Evolutionary conservation across 2,329 filamentous ascomycete genomes (phyloP), one percentile per base, ranked within the genome.

Genomic region (Paraconiothyrium brasiliense): DNA sequence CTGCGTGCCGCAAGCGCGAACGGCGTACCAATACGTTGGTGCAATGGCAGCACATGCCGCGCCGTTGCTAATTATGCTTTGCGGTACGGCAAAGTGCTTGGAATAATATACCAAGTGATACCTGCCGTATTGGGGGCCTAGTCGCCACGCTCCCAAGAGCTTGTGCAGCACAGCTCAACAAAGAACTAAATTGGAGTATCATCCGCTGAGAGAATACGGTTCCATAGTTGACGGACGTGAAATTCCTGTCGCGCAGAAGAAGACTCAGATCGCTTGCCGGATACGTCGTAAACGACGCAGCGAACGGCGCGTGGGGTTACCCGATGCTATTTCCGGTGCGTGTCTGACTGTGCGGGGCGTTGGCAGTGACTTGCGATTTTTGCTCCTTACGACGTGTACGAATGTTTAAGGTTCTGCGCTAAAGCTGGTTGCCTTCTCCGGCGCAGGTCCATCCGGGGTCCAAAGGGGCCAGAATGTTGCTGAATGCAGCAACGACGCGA

Each of bases 371-470:
- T 35, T 20, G 41, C 16, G 41, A 22, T 20, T n/a, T 63, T 30
- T 55, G 24, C 46, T 13, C 22, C 34, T n/a, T 24, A 46, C 27
- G 59, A 59, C 57, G 47, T 50, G 27, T 27, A 46, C 41, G 54
- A 51, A 51, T 35, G 62, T 35, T 56, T 62, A 63, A 62, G 57
- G 59, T 67, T 65, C 63, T 65, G 63, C 62, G 49, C 51, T 64
- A 62, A 41, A 67, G 60, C 59, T 59, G 58, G 58, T 60, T 62
- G 54, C 59, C 46, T 44, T 32, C 57, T 41, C 49, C 16, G 35
- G 30, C 48, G 47, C 43, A 46, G 46, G 47, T 58, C 43, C 55
- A 35, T 37, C 32, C 47, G 44, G 48, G 52, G 43, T 51, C 34
- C 51, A 47, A 37, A 32, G 48, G 54, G 52, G 61, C 48, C 59